Evolutionary conservation across 495 filamentous ascomycete species (phyloP).

Genomic region (Neurospora sp.): DNA sequence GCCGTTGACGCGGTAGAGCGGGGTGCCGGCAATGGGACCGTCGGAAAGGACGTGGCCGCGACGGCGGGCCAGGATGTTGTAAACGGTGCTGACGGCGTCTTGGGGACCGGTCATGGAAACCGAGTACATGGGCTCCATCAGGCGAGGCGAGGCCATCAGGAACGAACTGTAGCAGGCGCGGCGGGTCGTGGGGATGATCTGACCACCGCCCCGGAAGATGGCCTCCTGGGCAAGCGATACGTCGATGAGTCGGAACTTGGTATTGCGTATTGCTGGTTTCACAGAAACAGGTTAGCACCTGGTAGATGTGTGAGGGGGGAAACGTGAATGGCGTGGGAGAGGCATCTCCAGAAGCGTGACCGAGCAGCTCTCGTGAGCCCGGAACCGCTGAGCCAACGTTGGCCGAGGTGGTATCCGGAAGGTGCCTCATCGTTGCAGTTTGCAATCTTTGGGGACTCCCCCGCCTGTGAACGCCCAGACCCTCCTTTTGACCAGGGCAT

Average conservation of each 20-base stretch:
- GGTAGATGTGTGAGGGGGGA: neutral
- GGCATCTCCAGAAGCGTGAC: neutral
- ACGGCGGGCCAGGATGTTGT: constrained; percentile 81
- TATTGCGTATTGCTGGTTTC: constrained; percentile 79
- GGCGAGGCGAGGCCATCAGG: constrained; percentile 87
- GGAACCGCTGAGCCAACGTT: neutral
- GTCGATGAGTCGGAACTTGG: constrained; percentile 90
- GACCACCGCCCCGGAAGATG: constrained; percentile 89
- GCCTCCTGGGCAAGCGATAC: constrained; percentile 76
- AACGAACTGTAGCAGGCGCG: constrained; percentile 90
- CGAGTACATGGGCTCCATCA: constrained; percentile 93
- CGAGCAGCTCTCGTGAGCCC: neutral
- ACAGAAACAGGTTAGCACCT: neutral
- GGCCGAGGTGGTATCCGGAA: neutral
- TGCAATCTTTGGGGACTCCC: neutral
- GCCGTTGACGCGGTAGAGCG: constrained; percentile 83
- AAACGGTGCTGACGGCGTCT: constrained; percentile 76
- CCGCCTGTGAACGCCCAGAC: neutral
- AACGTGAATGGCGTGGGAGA: neutral
- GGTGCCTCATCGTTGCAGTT: neutral
- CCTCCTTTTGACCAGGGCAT: neutral
- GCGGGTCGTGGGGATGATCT: constrained; percentile 91
- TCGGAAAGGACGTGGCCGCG: constrained; percentile 89
- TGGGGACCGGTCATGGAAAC: constrained; percentile 89
- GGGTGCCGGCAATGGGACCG: constrained; percentile 88